Evolutionary conservation across 2,329 filamentous ascomycete species (phyloP), one percentile per base, ranked within the genome.

Genomic region (Keithomyces neogunnii): DNA sequence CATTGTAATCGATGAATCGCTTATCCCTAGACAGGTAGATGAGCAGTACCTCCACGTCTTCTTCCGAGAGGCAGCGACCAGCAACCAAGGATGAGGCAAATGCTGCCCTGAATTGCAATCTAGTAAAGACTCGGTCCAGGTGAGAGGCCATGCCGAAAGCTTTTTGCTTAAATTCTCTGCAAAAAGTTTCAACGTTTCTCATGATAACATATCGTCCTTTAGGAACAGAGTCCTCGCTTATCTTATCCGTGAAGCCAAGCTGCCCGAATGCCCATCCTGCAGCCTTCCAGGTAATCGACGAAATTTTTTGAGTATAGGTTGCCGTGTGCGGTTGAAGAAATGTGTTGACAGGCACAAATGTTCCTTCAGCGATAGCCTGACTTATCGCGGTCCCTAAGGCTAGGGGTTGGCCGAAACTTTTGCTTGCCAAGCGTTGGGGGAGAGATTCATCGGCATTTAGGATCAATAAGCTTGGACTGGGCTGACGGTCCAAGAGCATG

Each of bases 391-490:
- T 81, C 1, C 86, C 86, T 1, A 99, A 73, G 3, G 88, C 89
- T 8, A 92, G 76, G 2, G 93, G 93, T 45, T 84, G 80, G 2
- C 93, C 93, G 67, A 82, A 91, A 60, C 92, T 84, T 44, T 83
- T 82, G 47, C 78, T 87, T 57, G 91, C 85, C 49, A 99, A 73
- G 36, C 83, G 81, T 29, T 81, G 77, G 28, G 87, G 71, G 1
- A 99, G 76, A 32, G 80, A 74, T 36, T 87, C 81, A 59, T 80
- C 76, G 38, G 80, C 68, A 6, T 71, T 69, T 31, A 86, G 66
- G 32, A 80, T 66, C 10, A 86, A 67, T 19, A 75, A 69, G 52
- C 75, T 75, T 2, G 72, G 67, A 4, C 64, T 65, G 1, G 65
- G 64, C 5, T 71, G 62, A 19, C 70, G 66, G 30, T 66, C 65